Evolutionary conservation across 768 basidiomycete genomes (phyloP).

Genomic region (Jaapia argillacea): DNA sequence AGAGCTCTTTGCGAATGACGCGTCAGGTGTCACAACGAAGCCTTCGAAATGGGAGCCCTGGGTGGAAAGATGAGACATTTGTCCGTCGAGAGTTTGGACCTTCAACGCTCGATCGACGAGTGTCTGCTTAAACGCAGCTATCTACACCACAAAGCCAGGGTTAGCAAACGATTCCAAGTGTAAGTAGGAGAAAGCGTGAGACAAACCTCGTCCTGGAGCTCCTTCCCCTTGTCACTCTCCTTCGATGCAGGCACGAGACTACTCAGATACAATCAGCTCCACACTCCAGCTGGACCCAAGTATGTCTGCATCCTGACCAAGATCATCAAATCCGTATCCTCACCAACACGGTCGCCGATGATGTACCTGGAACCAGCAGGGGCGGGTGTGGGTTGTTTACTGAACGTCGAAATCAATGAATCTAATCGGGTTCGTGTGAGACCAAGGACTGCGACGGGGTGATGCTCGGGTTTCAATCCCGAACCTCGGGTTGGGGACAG

Average conservation of each 20-base stretch:
- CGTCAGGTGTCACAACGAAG: background rate
- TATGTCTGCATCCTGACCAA: slow-evolving; percentile 6
- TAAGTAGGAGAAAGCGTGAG: background rate
- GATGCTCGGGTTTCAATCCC: too few species aligned
- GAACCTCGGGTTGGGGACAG: too few species aligned
- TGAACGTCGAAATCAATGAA: slow-evolving; percentile 33
- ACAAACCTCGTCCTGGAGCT: too few species aligned
- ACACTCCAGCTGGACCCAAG: background rate
- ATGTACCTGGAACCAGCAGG: slow-evolving; percentile 23
- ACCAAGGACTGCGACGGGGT: too few species aligned
- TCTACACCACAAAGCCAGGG: too few species aligned
- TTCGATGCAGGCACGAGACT: too few species aligned
- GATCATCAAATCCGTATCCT: slow-evolving; percentile 13
- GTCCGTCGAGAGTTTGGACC: background rate
- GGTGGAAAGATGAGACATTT: background rate
- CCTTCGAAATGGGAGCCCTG: background rate
- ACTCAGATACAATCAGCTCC: too few species aligned
- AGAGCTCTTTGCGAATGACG: background rate
- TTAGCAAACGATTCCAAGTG: too few species aligned
- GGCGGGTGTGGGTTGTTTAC: slow-evolving; percentile 40
- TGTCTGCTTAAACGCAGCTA: too few species aligned
- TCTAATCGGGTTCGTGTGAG: slow-evolving; percentile 35
- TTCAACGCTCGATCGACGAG: background rate
- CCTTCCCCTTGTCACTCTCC: too few species aligned
- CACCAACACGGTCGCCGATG: slow-evolving; percentile 4